Percentiles rank a stretch among this genome's conserved stretches.
These are phyloP conservation scores for Didymella pinodella DNA, from an alignment of 2,329 filamentous ascomycete genomes.

Conservation along the genomic window DNA sequence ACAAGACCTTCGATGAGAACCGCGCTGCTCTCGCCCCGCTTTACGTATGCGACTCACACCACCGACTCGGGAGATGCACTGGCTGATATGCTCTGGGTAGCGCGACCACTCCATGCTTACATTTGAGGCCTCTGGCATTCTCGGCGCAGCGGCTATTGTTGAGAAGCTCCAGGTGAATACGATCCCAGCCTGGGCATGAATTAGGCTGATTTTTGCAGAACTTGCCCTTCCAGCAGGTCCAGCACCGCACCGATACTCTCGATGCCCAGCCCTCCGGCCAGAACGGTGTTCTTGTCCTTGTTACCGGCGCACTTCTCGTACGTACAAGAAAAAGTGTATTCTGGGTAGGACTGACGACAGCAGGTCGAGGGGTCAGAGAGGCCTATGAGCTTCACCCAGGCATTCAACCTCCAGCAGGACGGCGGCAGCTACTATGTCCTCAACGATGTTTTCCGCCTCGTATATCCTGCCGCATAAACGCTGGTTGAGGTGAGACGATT, in stretches of 20 bases:
- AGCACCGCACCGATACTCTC: constrained; percentile 77
- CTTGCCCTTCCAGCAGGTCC: constrained; percentile 82
- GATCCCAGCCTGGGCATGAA: background rate
- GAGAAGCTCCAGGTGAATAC: constrained; percentile 80
- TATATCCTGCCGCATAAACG: constrained; percentile 64
- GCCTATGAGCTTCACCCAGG: constrained; percentile 90
- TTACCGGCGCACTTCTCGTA: constrained; percentile 87
- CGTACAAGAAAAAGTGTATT: constrained; percentile 38
- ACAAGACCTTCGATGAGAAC: constrained; percentile 81
- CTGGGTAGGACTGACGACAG: constrained; percentile 21
- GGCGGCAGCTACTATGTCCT: constrained; percentile 78
- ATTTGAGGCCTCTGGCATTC: constrained; percentile 76
- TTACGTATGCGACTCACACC: constrained; percentile 71
- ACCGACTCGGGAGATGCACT: background rate
- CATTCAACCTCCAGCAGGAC: constrained; percentile 83
- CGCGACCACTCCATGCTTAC: constrained; percentile 89
- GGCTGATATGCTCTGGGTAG: constrained; percentile 56
- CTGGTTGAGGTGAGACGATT: constrained; percentile 14
- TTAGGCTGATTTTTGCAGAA: constrained; percentile 59
- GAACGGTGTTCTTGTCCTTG: constrained; percentile 79
- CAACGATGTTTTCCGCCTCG: constrained; percentile 94
- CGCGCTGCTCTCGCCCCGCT: constrained; percentile 71
- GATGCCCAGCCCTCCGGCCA: constrained; percentile 81
- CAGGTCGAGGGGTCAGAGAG: constrained; percentile 83
- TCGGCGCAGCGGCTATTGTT: constrained; percentile 72